phyloP scores from a whole-genome alignment of 768 basidiomycete species.

The Rhizopogon sp. region DNA sequence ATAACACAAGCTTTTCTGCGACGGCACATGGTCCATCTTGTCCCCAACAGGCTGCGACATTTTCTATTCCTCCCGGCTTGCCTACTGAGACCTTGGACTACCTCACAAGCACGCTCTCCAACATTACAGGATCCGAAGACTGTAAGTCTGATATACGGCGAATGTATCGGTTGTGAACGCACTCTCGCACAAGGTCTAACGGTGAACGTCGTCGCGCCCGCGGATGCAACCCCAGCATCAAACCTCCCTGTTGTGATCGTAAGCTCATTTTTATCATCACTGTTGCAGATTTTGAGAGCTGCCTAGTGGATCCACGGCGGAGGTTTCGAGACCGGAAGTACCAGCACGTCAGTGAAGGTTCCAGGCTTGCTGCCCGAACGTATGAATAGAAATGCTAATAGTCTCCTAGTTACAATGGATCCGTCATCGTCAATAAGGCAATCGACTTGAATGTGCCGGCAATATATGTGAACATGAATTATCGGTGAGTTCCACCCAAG shows the following conservation, averaged over 20 bases:
- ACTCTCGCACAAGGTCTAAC: conserved; percentile 17
- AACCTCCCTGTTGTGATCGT: conserved; percentile 19
- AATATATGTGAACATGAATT: conserved; percentile 36
- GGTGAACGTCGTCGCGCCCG: conserved; percentile 16
- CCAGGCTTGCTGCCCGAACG: too few species aligned
- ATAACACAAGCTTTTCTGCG: too few species aligned
- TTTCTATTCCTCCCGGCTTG: conserved; percentile 10
- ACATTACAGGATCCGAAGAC: conserved; percentile 34
- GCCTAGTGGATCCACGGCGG: not conserved
- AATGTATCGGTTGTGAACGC: not conserved
- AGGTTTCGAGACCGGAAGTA: conserved; percentile 29
- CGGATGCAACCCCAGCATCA: conserved; percentile 4
- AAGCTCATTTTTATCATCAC: not conserved
- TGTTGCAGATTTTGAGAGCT: too few species aligned
- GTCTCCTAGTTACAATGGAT: too few species aligned
- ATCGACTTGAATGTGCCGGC: conserved; percentile 20
- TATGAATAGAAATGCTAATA: conserved; percentile 1
- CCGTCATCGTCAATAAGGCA: too few species aligned
- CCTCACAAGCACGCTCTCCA: conserved; percentile 24
- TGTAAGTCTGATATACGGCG: conserved; percentile 29
- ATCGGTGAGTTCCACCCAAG: conserved; percentile 24
- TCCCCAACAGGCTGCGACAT: conserved; percentile 28
- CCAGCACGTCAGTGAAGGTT: conserved; percentile 4
- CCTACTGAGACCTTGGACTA: conserved; percentile 12
- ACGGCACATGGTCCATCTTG: conserved; percentile 21